Base-by-base conservation (phyloP, 169 alveolate genomes). In the Eimeria nieschulzi region DNA sequence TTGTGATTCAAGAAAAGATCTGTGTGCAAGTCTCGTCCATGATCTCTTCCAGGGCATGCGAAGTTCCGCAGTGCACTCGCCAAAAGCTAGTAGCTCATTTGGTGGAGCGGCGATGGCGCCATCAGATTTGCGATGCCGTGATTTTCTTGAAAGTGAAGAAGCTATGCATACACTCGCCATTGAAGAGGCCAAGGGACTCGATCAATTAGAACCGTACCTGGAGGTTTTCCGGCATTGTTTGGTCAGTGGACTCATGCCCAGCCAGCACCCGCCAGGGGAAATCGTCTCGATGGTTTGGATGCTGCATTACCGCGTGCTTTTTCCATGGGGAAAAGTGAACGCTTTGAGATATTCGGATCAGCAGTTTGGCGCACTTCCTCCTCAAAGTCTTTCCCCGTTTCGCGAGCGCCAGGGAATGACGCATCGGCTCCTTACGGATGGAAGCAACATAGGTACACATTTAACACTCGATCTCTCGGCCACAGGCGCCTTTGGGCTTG, bases 361-460 rank as follows among this genome's bases (percentile, higher is more conserved):
- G 0, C 75, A 66, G 33, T n/a, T 12, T 9, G 39, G 75, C 46
- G 7, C 15, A 5, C 75, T 12, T n/a, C 10, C 75, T 2, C 75
- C 39, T 12, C 33, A n/a, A 12, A 59, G 68, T 59, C 68, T 66
- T n/a, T 66, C 26, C 33, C 75, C 75, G 15, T 66, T 66, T 25
- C n/a, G 75, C n/a, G 75, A 66, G 26, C n/a, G 75, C 15, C 75
- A 66, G 5, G 75, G 75, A 17, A 66, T 66, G n/a, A 66, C 75
- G 13, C 75, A 66, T n/a, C 75, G 75, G 46, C 26, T 66, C 5
- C 75, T 66, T 12, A 12, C 26, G 21, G 39, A 21, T 12, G 75
- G 46, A 12, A 66, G 75, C 75, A 66, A n/a, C 75, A 15, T 12
- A 15, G 68, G 68, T 12, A 5, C 68, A 1, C 68, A 19, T 59